A percentile compares a stretch with the other conserved stretches of the same genome.
Evolutionary conservation across 306 rosid genomes (phyloP).

Genomic region (Canavalia gladiata): DNA sequence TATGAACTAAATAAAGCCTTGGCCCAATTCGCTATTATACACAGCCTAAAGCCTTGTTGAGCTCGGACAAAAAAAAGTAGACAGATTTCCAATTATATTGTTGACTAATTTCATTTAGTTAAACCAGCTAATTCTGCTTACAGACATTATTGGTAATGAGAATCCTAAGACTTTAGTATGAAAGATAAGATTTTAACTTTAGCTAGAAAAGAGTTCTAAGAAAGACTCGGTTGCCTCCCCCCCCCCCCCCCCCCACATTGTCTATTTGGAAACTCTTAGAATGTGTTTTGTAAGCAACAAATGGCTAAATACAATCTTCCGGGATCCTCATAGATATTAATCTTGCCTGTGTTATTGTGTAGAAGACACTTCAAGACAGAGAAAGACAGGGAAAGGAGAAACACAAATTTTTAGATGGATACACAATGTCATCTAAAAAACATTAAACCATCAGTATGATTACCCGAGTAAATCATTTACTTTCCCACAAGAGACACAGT

Average conservation of each 20-base stretch:
- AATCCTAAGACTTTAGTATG: constrained; percentile 17
- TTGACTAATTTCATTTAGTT: neutral
- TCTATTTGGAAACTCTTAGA: neutral
- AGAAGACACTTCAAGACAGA: constrained; percentile 36
- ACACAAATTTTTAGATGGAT: constrained; percentile 11
- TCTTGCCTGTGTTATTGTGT: constrained; percentile 7
- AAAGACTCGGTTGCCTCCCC: neutral
- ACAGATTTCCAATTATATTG: neutral
- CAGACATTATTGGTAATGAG: neutral
- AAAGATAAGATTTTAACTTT: neutral
- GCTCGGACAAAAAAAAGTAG: neutral
- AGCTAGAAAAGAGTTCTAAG: neutral
- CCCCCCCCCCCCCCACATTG: no score
- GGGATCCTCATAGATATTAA: neutral
- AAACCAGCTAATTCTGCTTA: neutral
- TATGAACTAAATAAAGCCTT: constrained; percentile 21
- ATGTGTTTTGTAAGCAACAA: constrained; percentile 32
- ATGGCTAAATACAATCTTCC: constrained; percentile 17
- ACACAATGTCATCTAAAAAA: constrained; percentile 33
- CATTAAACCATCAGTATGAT: constrained; percentile 43
- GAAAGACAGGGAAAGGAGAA: constrained; percentile 12
- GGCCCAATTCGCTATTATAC: constrained; percentile 19
- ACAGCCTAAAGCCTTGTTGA: constrained; percentile 11
- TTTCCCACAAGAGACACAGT: constrained; percentile 87
- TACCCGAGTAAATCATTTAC: constrained; percentile 92